These are phyloP conservation scores for Cryptosporidium viatorum DNA, from an alignment of 169 alveolate species.

Conservation along the genomic window DNA sequence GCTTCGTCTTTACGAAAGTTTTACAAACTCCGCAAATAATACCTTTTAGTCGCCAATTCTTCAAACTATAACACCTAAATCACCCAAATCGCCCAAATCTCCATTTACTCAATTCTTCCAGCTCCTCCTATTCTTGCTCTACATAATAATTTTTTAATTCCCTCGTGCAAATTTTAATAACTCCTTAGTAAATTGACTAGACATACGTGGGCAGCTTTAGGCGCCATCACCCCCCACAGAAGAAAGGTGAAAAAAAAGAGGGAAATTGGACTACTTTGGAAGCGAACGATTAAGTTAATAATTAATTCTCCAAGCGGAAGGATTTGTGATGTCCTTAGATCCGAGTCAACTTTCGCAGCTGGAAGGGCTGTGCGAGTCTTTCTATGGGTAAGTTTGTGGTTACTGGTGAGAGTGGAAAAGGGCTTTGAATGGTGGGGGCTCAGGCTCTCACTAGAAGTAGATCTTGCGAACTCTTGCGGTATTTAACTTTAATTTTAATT, in stretches of 20 bases:
- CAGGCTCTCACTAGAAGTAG: background rate
- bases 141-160: background rate
- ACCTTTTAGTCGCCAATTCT: too few relatives aligned
- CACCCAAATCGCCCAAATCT: background rate
- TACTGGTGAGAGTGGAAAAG: background rate
- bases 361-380: conserved; percentile 89
- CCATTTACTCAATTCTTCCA: background rate
- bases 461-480: conserved; percentile 8
- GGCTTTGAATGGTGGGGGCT: background rate
- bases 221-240: conserved; percentile 38
- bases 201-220: conserved; percentile 15
- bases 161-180: background rate
- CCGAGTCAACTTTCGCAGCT: conserved; percentile 87
- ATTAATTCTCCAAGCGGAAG: conserved; percentile 43
- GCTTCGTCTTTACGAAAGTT: background rate
- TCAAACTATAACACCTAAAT: background rate
- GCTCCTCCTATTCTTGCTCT: background rate
- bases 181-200: conserved; percentile 22
- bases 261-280: background rate
- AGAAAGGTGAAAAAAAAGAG: conserved; percentile 13
- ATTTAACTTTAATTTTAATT: background rate
- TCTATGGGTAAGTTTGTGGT: conserved; percentile 79
- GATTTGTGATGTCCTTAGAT: conserved; percentile 78
- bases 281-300: conserved; percentile 7
- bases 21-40: background rate